Evolutionary conservation across 2,329 filamentous ascomycete species (phyloP).

Genomic region (Septoria linicola): DNA sequence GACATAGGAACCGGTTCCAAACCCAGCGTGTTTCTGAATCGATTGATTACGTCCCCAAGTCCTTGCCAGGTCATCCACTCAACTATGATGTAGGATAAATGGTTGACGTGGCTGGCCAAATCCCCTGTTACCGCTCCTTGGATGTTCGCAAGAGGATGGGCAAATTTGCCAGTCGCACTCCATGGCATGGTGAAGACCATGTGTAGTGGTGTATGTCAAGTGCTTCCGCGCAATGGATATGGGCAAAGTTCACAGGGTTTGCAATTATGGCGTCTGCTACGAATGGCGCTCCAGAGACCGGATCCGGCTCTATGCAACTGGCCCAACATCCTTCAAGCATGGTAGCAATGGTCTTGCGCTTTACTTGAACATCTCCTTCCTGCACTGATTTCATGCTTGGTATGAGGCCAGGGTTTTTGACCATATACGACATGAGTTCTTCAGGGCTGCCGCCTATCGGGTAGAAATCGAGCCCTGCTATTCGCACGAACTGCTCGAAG

Average conservation of each 20-base stretch:
- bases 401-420: constrained; percentile 37
- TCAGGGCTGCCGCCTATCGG: constrained; percentile 73
- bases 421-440: constrained; percentile 60
- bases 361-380: constrained; percentile 36
- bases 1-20: constrained; percentile 68
- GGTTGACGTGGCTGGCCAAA: constrained; percentile 56
- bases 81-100: constrained; percentile 75
- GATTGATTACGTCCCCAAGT: constrained; percentile 73
- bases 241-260: constrained; percentile 72
- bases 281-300: constrained; percentile 58
- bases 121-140: too few species aligned
- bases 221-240: constrained; percentile 71
- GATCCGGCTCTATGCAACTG: background rate
- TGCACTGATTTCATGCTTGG: constrained; percentile 29
- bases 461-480: constrained; percentile 64
- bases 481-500: constrained; percentile 60
- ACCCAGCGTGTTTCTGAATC: constrained; percentile 67
- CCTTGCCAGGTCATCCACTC: constrained; percentile 68
- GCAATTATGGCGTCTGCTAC: constrained; percentile 78
- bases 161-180: constrained; percentile 77
- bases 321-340: background rate
- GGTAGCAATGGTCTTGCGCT: background rate
- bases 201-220: constrained; percentile 69
- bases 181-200: constrained; percentile 96
- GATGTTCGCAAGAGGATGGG: constrained; percentile 73